These are phyloP conservation scores for Phlebiopsis flavidoalba DNA, from an alignment of 768 basidiomycete species.

Conservation along the genomic window DNA sequence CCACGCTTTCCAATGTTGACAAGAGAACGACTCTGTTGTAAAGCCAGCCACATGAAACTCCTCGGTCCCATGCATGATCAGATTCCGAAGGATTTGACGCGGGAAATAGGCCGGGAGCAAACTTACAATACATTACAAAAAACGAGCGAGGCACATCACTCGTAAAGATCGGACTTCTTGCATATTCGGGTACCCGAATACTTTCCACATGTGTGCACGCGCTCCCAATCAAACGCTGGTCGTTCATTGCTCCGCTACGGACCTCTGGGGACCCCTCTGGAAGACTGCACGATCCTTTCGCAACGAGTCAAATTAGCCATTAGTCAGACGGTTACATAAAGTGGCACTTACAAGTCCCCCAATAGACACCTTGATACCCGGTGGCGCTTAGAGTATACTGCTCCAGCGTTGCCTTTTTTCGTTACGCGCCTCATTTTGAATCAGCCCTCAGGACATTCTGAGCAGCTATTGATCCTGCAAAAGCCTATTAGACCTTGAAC, in stretches of 20 bases:
- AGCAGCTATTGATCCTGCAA: slow-evolving; percentile 43
- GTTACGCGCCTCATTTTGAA: slow-evolving; percentile 21
- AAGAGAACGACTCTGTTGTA: neutral
- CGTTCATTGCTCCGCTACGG: slow-evolving; percentile 36
- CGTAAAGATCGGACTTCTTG: neutral
- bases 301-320: neutral
- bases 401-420: slow-evolving; percentile 25
- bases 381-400: slow-evolving; percentile 39
- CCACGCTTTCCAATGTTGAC: neutral
- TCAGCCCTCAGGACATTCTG: slow-evolving; percentile 47
- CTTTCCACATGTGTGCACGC: slow-evolving; percentile 43
- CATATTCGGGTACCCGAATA: slow-evolving; percentile 13
- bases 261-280: slow-evolving; percentile 39
- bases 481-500: neutral
- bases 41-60: neutral
- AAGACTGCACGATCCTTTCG: slow-evolving; percentile 38
- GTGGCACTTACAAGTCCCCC: slow-evolving; percentile 43
- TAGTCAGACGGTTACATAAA: neutral
- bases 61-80: neutral
- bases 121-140: neutral
- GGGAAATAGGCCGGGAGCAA: neutral
- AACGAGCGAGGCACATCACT: neutral
- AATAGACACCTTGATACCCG: slow-evolving; percentile 59
- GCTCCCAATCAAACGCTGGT: slow-evolving; percentile 42
- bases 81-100: neutral